Conservation (phyloP, 2,329 filamentous ascomycete species). For the Arthrobotrys conoides region DNA sequence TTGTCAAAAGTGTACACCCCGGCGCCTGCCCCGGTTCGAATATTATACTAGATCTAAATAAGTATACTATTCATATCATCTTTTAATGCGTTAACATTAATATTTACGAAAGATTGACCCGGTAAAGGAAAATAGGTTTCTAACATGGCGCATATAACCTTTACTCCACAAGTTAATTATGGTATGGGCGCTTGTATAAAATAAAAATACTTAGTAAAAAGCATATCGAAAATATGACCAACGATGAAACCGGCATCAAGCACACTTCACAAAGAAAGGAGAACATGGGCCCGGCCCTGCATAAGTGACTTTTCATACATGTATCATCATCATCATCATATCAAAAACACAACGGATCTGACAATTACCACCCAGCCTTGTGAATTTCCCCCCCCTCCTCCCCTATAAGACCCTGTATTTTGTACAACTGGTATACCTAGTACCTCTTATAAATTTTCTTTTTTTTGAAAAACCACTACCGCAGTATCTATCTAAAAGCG, state of each 20-base stretch:
- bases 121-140: neutral
- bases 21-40: too few relatives aligned
- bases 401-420: neutral
- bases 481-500: neutral
- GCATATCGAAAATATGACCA: slow-evolving; percentile 29
- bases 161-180: neutral
- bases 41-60: too few relatives aligned
- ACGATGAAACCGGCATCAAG: slow-evolving; percentile 9
- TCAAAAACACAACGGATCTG: neutral
- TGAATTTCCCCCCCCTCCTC: neutral
- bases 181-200: too few relatives aligned
- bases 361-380: slow-evolving; percentile 3
- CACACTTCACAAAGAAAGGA: neutral
- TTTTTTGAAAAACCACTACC: too few relatives aligned
- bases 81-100: neutral
- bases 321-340: neutral
- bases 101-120: neutral
- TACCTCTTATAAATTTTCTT: neutral
- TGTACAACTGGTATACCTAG: neutral
- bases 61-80: neutral
- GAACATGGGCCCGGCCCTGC: slow-evolving; percentile 2
- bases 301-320: slow-evolving; percentile 9
- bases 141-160: neutral
- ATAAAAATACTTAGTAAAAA: neutral
- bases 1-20: slow-evolving; percentile 9